Percentiles rank a stretch among this genome's conserved stretches.
These are phyloP conservation scores for Aspergillus fijiensis DNA, from an alignment of 2,329 filamentous ascomycete genomes.

Conservation along the genomic window DNA sequence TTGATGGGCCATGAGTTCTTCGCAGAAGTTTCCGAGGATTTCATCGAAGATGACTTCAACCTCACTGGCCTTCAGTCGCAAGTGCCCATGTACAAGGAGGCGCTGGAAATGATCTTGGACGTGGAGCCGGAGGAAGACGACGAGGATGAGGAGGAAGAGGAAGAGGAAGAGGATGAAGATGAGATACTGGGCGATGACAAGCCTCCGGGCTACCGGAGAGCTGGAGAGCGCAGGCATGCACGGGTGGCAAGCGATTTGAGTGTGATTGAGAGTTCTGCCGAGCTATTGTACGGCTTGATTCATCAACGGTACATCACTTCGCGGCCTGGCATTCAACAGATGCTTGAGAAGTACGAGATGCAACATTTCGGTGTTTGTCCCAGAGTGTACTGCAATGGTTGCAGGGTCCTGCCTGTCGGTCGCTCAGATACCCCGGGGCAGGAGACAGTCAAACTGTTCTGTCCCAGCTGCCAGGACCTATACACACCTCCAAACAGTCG, in stretches of 20 bases:
- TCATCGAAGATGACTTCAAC: conserved; percentile 99
- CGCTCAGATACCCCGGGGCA: conserved; percentile 92
- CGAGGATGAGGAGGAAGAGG: conserved; percentile 64
- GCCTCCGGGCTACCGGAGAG: conserved; percentile 46
- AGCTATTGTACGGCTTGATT: conserved; percentile 96
- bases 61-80: conserved; percentile 91
- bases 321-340: conserved; percentile 92
- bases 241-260: conserved; percentile 90
- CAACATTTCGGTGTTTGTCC: conserved; percentile 95
- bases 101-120: conserved; percentile 97
- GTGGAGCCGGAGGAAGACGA: conserved; percentile 90
- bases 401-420: conserved; percentile 88
- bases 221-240: conserved; percentile 71
- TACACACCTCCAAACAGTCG: conserved; percentile 96
- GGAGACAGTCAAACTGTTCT: conserved; percentile 98
- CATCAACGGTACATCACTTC: conserved; percentile 99
- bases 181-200: conserved; percentile 62
- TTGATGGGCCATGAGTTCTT: conserved; percentile 98
- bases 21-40: conserved; percentile 96
- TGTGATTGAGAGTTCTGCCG: conserved; percentile 95
- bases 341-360: conserved; percentile 98
- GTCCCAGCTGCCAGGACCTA: conserved; percentile 92
- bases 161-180: conserved; percentile 69
- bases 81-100: conserved; percentile 98
- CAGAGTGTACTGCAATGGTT: conserved; percentile 86